Conservation (phyloP, 129 eudicot species). For the Rutidosis leptorrhynchoides region DNA sequence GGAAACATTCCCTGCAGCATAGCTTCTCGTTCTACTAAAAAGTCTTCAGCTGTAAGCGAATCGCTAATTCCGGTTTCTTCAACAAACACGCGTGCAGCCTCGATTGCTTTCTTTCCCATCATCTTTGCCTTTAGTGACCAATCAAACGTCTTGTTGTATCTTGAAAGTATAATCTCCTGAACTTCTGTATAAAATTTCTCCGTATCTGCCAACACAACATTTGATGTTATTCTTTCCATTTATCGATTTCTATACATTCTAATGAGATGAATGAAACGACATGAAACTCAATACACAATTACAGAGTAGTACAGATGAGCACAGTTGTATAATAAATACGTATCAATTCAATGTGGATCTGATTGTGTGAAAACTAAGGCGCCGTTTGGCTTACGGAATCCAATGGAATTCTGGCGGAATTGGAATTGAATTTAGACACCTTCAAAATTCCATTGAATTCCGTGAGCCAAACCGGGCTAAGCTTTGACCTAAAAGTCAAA, state of each 20-base stretch:
- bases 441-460: too few relatives aligned
- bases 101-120: conserved; percentile 99
- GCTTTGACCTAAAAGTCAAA: conserved; percentile 2
- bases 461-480: too few relatives aligned
- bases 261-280: neutral
- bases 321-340: neutral
- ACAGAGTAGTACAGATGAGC: neutral
- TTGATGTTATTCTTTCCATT: conserved; percentile 4
- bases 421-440: too few relatives aligned
- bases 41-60: conserved; percentile 73
- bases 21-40: conserved; percentile 75
- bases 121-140: conserved; percentile 95
- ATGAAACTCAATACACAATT: neutral
- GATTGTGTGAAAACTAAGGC: neutral
- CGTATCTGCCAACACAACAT: conserved; percentile 59
- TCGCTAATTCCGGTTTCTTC: conserved; percentile 91
- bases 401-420: too few relatives aligned
- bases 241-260: conserved; percentile 1
- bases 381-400: too few relatives aligned
- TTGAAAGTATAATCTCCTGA: conserved; percentile 82
- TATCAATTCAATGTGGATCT: neutral
- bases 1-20: conserved; percentile 78
- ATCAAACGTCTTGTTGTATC: conserved; percentile 91
- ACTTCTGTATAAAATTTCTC: conserved; percentile 95
- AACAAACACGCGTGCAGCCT: conserved; percentile 88